Conservation (phyloP, 116 monocot species). For the Zostera marina region DNA sequence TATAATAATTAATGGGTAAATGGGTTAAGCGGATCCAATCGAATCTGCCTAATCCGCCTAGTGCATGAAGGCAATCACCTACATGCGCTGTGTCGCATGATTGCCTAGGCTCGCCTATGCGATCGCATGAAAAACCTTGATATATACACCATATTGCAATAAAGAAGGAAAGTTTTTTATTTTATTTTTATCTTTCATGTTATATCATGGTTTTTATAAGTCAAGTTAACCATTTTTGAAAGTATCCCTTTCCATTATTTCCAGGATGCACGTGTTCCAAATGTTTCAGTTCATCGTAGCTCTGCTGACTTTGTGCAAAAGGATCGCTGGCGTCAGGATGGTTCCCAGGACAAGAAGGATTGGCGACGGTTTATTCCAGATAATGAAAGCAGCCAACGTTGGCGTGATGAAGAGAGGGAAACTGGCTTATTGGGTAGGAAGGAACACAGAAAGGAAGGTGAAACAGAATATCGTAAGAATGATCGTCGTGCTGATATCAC, state of each 20-base stretch:
- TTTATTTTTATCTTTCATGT: no score
- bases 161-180: no score
- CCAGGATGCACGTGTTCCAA: constrained; percentile 34
- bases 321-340: constrained; percentile 58
- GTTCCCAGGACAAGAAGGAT: constrained; percentile 69
- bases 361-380: constrained; percentile 52
- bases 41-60: no score
- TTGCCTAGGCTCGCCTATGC: no score
- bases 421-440: constrained; percentile 73
- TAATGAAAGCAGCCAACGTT: constrained; percentile 50
- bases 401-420: constrained; percentile 99
- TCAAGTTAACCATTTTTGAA: not conserved
- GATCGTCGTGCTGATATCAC: constrained; percentile 58
- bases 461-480: constrained; percentile 48
- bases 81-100: no score
- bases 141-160: no score
- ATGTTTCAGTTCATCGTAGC: constrained; percentile 23
- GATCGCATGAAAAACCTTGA: no score
- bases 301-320: constrained; percentile 33
- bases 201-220: not conserved
- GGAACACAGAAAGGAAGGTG: constrained; percentile 77
- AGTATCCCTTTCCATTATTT: constrained; percentile 2
- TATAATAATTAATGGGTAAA: no score
- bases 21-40: no score
- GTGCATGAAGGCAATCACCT: no score